Base-by-base conservation (phyloP, 257 asterid genomes). In the Nicotiana undulata region DNA sequence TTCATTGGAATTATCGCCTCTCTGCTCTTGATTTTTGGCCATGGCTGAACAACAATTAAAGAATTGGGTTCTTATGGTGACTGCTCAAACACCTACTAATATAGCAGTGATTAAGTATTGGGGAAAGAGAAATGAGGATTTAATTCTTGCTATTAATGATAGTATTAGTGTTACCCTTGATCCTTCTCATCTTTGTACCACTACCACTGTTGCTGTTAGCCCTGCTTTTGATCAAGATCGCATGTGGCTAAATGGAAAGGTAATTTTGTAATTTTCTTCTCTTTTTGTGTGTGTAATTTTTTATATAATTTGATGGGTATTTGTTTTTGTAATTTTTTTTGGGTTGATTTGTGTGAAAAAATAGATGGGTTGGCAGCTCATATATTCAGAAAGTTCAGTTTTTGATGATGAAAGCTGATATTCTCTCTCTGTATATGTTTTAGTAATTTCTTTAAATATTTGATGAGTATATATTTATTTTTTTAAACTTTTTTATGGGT, bases 181-280 rank as follows among this genome's bases (percentile, higher is more conserved):
- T 81, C 99, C 99, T 26, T 89, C 90, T 77, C 98, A 93, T 75
- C 97, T 95, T 84, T 93, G 99, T 89, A 95, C 99, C 83, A 96
- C 98, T 83, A 96, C 99, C 77, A 94, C 99, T 84, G 98, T 94
- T 79, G 96, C 98, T 75, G 99, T 94, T 84, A 94, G 99, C 85
- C 97, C 98, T 4, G 52, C 84, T 56, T 94, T 94, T 75, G 31
- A 89, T 3, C 85, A 82, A 18, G 99, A 96, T 63, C 95, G 97
- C 66, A 96, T 94, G 94, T 96, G 99, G 99, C 94, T 96, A 61
- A 94, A 94, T 67, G 96, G 95, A 18, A 96, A 94, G 97, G 99
- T 96, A 87, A 0, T 1, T 0, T 22, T 11, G n/a, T n/a, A n/a
- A n/a, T n/a, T 8, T 63, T 53, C 15, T 11, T 29, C 32, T 29